A percentile compares a stretch with the other conserved stretches of the same genome.
Evolutionary conservation across 1,284 basidiomycete genomes (phyloP).

Genomic region (Ceratobasidium sp.): DNA sequence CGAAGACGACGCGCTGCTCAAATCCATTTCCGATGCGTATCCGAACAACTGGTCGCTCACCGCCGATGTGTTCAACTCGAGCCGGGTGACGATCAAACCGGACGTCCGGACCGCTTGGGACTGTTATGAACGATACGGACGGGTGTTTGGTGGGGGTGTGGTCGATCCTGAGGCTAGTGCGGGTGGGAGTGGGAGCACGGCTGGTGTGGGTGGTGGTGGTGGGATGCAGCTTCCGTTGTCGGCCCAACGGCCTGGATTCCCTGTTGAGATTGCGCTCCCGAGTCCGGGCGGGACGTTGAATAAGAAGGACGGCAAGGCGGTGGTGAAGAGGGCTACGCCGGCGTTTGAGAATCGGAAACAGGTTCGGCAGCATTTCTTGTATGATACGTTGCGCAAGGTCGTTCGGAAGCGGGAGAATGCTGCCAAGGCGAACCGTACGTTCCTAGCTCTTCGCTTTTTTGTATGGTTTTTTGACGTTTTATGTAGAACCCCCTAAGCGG

Average conservation of each 20-base stretch:
- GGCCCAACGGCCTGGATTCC: constrained; percentile 26
- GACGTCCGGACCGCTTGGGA: constrained; percentile 67
- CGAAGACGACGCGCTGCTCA: constrained; percentile 65
- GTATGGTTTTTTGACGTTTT: neutral
- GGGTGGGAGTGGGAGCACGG: neutral
- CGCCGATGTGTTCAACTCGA: constrained; percentile 68
- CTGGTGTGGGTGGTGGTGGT: neutral
- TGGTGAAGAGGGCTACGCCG: constrained; percentile 54
- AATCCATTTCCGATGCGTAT: constrained; percentile 63
- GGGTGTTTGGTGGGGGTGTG: constrained; percentile 37
- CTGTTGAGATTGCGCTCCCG: constrained; percentile 42
- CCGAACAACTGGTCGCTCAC: constrained; percentile 68
- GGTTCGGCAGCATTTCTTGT: constrained; percentile 61
- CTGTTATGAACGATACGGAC: constrained; percentile 64
- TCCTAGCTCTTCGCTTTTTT: neutral
- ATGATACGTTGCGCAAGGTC: constrained; percentile 62
- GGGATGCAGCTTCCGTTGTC: constrained; percentile 26
- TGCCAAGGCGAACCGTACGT: constrained; percentile 56
- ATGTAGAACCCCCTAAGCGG: constrained; percentile 44
- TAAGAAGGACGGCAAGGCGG: constrained; percentile 57
- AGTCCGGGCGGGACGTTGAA: constrained; percentile 34
- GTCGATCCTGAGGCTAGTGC: constrained; percentile 17
- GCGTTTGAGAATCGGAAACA: constrained; percentile 61
- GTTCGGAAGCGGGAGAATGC: constrained; percentile 61
- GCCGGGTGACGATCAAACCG: constrained; percentile 62